A percentile compares a stretch with the other conserved stretches of the same genome.
phyloP scores from a whole-genome alignment of 495 filamentous ascomycete species.

The Neurospora sp. region DNA sequence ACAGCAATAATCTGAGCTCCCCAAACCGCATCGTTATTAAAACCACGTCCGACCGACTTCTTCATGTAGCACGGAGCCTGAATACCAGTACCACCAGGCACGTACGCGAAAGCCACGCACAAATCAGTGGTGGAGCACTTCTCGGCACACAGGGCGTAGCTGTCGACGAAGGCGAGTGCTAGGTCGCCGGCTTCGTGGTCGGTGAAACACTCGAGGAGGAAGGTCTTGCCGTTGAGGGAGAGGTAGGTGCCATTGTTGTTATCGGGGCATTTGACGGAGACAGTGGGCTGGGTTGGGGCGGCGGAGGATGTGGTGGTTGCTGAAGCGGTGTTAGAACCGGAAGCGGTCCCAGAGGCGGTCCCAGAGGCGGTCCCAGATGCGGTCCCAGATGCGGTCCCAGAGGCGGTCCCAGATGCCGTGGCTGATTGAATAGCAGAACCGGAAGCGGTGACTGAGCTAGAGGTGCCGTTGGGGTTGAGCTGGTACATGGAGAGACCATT shows the following conservation, averaged over 20 bases:
- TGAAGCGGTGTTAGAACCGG: neutral
- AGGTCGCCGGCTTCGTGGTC: constrained; percentile 4
- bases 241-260: neutral
- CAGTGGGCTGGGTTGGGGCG: neutral
- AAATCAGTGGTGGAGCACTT: constrained; percentile 1
- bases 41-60: constrained; percentile 1
- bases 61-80: constrained; percentile 9
- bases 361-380: neutral
- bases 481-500: constrained; percentile 26
- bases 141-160: constrained; percentile 4
- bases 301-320: neutral
- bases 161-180: neutral
- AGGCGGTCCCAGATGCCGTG: neutral
- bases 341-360: neutral
- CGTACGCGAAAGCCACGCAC: constrained; percentile 7
- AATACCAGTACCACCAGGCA: neutral
- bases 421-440: constrained; percentile 6
- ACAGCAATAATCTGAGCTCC: constrained; percentile 3
- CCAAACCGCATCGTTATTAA: constrained; percentile 5
- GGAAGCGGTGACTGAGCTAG: constrained; percentile 3
- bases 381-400: neutral
- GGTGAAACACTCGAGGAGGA: constrained; percentile 8
- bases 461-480: constrained; percentile 1
- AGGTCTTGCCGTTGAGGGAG: constrained; percentile 3
- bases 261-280: constrained; percentile 4